Percentiles rank a stretch among this genome's conserved stretches.
These are phyloP conservation scores for Flaveria floridana DNA, from an alignment of 140 eudicot species.

Conservation along the genomic window DNA sequence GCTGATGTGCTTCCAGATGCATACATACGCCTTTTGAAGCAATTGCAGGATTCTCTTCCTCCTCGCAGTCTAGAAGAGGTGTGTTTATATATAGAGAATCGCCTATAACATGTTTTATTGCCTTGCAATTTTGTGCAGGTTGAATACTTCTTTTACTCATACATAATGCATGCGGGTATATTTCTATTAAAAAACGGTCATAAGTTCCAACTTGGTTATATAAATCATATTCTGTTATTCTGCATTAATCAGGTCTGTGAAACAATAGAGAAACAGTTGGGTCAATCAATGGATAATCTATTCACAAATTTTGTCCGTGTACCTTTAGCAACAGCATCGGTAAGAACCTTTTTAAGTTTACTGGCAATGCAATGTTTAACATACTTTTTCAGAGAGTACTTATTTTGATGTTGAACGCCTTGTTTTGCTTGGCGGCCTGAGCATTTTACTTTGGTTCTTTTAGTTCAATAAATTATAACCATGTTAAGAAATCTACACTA, in stretches of 20 bases:
- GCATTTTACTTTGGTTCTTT: background rate
- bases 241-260: conserved; percentile 4
- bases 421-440: no score
- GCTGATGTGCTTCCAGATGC: conserved; percentile 97
- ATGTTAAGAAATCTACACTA: no score
- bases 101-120: background rate
- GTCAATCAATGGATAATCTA: conserved; percentile 5
- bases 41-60: conserved; percentile 96
- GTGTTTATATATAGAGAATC: background rate
- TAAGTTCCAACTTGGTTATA: background rate
- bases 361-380: background rate
- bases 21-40: conserved; percentile 69
- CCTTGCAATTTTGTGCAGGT: background rate
- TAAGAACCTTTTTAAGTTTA: conserved; percentile 1
- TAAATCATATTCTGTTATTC: conserved; percentile 2
- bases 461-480: background rate
- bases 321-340: conserved; percentile 40
- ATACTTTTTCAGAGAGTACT: conserved; percentile 9
- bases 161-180: background rate
- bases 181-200: background rate
- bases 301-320: conserved; percentile 11
- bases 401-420: no score
- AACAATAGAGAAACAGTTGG: conserved; percentile 9
- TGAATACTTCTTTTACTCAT: background rate
- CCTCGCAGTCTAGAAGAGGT: conserved; percentile 91